These are phyloP conservation scores for Alternaria consortialis DNA, from an alignment of 2,329 filamentous ascomycete genomes.

Conservation along the genomic window DNA sequence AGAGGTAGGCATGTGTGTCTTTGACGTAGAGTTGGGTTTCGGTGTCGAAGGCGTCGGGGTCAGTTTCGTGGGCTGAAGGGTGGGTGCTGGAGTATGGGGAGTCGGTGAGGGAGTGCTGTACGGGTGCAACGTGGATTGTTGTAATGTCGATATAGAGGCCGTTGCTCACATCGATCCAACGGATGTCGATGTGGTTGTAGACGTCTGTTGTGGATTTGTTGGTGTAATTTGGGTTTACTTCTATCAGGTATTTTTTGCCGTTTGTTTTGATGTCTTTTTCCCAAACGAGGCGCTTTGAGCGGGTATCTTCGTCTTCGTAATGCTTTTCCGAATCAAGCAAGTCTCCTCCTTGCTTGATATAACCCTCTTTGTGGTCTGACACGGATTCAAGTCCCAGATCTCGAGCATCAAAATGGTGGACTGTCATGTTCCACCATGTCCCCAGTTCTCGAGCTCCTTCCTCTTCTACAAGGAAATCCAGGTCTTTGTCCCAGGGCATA, in stretches of 20 bases:
- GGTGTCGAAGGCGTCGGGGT: neutral
- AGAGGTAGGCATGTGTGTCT: slow-evolving; percentile 64
- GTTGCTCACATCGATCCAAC: slow-evolving; percentile 68
- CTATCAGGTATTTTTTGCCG: slow-evolving; percentile 61
- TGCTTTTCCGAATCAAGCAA: neutral
- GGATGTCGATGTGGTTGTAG: slow-evolving; percentile 66
- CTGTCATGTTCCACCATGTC: slow-evolving; percentile 69
- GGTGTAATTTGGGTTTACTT: slow-evolving; percentile 66
- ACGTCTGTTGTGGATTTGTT: slow-evolving; percentile 56
- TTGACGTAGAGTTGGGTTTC: slow-evolving; percentile 56
- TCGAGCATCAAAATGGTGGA: slow-evolving; percentile 53
- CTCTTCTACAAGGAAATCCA: slow-evolving; percentile 68
- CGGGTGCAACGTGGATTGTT: slow-evolving; percentile 59
- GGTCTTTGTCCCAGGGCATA: slow-evolving; percentile 69
- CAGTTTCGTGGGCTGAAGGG: slow-evolving; percentile 6
- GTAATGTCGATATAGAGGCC: slow-evolving; percentile 71
- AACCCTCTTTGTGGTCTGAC: neutral
- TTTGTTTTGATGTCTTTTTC: slow-evolving; percentile 23
- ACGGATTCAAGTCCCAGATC: slow-evolving; percentile 18
- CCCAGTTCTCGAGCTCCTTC: slow-evolving; percentile 64
- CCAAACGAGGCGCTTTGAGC: neutral
- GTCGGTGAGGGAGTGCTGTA: slow-evolving; percentile 10
- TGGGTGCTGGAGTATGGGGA: neutral
- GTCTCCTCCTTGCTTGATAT: neutral
- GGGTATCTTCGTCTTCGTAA: slow-evolving; percentile 30